phyloP scores from a whole-genome alignment of 257 asterid species.

The Salvia splendens region DNA sequence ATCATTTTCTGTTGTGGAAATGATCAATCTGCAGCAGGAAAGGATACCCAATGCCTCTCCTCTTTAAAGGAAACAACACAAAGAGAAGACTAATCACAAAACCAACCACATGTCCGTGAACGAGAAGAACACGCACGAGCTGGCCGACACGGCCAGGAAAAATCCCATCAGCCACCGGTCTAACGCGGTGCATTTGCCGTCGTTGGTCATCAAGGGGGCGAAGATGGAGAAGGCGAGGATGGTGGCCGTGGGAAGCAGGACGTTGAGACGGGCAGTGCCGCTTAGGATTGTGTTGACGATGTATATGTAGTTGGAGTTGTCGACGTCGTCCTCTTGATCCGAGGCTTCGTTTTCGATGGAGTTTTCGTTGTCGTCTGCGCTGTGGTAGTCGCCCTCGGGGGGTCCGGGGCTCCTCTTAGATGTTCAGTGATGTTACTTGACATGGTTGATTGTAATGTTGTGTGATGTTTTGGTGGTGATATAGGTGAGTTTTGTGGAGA shows the following conservation, averaged over 20 bases:
- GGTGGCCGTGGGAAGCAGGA: constrained; percentile 58
- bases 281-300: constrained; percentile 53
- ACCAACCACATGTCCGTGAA: constrained; percentile 56
- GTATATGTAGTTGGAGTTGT: constrained; percentile 49
- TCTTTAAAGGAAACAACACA: constrained; percentile 60
- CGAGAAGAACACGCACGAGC: constrained; percentile 53
- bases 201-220: constrained; percentile 49
- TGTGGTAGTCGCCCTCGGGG: constrained; percentile 26
- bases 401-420: constrained; percentile 34
- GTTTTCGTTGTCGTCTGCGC: constrained; percentile 20
- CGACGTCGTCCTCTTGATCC: constrained; percentile 33
- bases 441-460: too few relatives aligned
- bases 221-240: constrained; percentile 62
- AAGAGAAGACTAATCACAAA: constrained; percentile 51
- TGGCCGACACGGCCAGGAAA: constrained; percentile 44
- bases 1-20: constrained; percentile 32
- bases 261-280: constrained; percentile 61
- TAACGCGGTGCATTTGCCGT: constrained; percentile 51
- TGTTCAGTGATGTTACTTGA: constrained; percentile 26
- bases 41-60: constrained; percentile 66
- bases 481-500: constrained; percentile 5
- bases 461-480: not conserved
- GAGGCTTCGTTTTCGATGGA: not conserved
- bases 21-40: constrained; percentile 59
- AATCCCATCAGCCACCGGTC: constrained; percentile 47